Percentiles rank a stretch among this genome's conserved stretches.
These are phyloP conservation scores for Thymus quinquecostatus DNA, from an alignment of 257 asterid species.

Conservation along the genomic window DNA sequence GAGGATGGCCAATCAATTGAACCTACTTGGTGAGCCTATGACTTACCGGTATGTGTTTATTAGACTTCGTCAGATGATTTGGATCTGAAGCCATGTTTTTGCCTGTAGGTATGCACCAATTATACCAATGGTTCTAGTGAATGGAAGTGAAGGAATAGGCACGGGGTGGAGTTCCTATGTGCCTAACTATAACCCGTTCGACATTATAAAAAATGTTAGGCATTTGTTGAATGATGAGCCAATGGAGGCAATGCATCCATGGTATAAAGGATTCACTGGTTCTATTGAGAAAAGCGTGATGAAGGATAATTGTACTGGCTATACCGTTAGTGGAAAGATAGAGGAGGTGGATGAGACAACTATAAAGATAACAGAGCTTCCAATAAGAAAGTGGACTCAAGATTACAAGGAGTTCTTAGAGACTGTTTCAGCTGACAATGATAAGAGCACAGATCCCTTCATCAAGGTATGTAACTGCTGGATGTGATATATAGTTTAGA, in stretches of 20 bases:
- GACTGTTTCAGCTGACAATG: slow-evolving; percentile 69
- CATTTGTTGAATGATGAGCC: slow-evolving; percentile 71
- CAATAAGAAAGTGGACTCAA: slow-evolving; percentile 87
- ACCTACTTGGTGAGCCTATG: slow-evolving; percentile 73
- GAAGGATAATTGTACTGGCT: slow-evolving; percentile 66
- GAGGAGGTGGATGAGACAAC: slow-evolving; percentile 77
- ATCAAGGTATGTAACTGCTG: slow-evolving; percentile 55
- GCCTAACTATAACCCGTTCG: slow-evolving; percentile 89
- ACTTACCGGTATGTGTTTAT: neutral
- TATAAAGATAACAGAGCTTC: slow-evolving; percentile 79
- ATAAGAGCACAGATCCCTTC: slow-evolving; percentile 78
- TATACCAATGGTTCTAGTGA: slow-evolving; percentile 87
- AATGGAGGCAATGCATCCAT: slow-evolving; percentile 85
- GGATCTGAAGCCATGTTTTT: slow-evolving; percentile 25
- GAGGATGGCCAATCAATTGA: slow-evolving; percentile 96
- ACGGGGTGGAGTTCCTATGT: slow-evolving; percentile 95
- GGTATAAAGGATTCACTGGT: slow-evolving; percentile 92
- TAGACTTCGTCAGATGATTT: neutral
- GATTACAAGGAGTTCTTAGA: slow-evolving; percentile 92
- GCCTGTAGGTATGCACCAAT: slow-evolving; percentile 76
- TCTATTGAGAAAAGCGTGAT: slow-evolving; percentile 66
- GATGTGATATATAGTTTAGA: neutral
- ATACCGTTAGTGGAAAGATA: slow-evolving; percentile 68
- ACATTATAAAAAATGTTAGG: slow-evolving; percentile 77
- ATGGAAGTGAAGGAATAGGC: slow-evolving; percentile 99